Conservation (phyloP, 176 grass and related monocot species). For the Avena atlantica region DNA sequence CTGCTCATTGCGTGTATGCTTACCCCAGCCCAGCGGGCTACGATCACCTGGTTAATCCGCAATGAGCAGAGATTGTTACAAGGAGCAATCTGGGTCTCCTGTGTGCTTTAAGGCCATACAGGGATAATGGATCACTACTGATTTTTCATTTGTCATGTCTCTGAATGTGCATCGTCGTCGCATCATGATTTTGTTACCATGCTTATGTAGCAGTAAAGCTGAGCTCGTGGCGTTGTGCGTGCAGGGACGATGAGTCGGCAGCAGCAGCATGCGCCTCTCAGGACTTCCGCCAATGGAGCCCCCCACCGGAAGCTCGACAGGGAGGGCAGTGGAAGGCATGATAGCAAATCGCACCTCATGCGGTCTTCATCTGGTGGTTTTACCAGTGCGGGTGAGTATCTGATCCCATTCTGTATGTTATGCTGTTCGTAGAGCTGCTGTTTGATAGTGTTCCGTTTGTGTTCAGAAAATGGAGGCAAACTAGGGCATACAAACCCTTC, state of each 20-base stretch:
- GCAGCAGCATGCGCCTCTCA: constrained; percentile 56
- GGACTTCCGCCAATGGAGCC: constrained; percentile 66
- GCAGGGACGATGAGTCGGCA: constrained; percentile 78
- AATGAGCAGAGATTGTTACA: background rate
- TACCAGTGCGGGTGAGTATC: constrained; percentile 48
- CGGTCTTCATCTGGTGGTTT: constrained; percentile 52
- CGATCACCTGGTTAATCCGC: background rate
- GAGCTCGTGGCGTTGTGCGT: constrained; percentile 26
- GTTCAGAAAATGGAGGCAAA: constrained; percentile 66
- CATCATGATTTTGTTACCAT: background rate
- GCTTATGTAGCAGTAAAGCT: constrained; percentile 17
- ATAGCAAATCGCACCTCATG: constrained; percentile 55
- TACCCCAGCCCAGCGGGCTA: background rate
- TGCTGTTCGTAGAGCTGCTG: constrained; percentile 25
- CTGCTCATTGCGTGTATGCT: background rate
- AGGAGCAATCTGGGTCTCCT: background rate
- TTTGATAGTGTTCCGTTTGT: constrained; percentile 51
- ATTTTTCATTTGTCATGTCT: background rate
- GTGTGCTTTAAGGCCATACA: background rate
- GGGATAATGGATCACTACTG: background rate
- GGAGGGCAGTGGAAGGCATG: constrained; percentile 62
- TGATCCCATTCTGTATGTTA: constrained; percentile 8
- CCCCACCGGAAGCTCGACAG: constrained; percentile 60
- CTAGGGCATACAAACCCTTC: constrained; percentile 56
- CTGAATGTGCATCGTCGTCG: background rate